phyloP scores from a whole-genome alignment of 108 stramenopile species.

The Skeletonema potamos region DNA sequence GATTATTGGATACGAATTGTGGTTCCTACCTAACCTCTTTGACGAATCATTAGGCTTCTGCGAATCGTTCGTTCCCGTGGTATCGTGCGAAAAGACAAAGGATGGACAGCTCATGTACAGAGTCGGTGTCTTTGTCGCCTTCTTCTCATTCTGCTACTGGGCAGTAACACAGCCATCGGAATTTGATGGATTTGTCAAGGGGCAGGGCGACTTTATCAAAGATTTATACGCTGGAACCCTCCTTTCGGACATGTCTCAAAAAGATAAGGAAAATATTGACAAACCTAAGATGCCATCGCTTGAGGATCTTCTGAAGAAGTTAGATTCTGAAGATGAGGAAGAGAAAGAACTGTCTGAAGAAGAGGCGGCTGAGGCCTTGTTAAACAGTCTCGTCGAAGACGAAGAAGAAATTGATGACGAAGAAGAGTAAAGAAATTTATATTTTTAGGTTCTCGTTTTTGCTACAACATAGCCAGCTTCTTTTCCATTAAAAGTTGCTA shows the following conservation, averaged over 20 bases:
- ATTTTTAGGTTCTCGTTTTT: neutral
- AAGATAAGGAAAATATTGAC: constrained; percentile 97
- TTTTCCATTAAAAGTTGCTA: constrained; percentile 21
- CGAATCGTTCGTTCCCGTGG: constrained; percentile 95
- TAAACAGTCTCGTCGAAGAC: constrained; percentile 53
- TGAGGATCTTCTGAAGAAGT: constrained; percentile 91
- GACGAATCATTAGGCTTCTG: constrained; percentile 94
- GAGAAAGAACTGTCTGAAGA: constrained; percentile 64
- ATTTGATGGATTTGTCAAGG: constrained; percentile 96
- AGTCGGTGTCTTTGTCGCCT: constrained; percentile 85
- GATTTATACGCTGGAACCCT: constrained; percentile 98
- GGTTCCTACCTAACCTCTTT: constrained; percentile 97
- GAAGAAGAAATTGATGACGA: constrained; percentile 60
- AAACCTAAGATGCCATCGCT: constrained; percentile 93
- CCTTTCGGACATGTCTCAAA: constrained; percentile 93
- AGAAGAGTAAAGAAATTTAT: constrained; percentile 31
- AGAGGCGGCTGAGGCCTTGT: constrained; percentile 52
- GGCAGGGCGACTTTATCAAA: constrained; percentile 97
- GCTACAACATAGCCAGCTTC: constrained; percentile 12
- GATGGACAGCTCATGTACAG: constrained; percentile 92
- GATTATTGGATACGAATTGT: constrained; percentile 95
- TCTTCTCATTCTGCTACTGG: constrained; percentile 96
- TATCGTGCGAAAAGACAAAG: constrained; percentile 82
- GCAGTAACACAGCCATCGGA: constrained; percentile 98
- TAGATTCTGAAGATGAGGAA: constrained; percentile 71